Percentiles rank a stretch among this genome's conserved stretches.
phyloP scores from a whole-genome alignment of 176 grass and related monocot species.

The Typha latifolia region DNA sequence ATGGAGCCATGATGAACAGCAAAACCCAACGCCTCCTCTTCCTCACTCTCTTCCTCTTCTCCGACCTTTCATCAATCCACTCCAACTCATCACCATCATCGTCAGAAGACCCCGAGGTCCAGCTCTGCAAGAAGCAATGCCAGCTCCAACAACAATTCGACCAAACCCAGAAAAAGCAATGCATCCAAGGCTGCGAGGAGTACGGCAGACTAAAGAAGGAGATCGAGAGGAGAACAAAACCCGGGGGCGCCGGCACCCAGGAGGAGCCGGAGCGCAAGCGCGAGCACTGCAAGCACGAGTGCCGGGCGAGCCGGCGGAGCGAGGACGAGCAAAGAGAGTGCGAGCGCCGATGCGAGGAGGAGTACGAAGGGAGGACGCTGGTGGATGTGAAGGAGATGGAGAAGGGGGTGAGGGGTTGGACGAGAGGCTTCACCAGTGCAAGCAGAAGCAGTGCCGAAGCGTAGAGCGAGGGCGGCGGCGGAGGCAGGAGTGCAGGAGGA shows the following conservation, averaged over 20 bases:
- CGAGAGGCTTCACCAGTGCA: no score
- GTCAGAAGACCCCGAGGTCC: slow-evolving; percentile 17
- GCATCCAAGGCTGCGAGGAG: slow-evolving; percentile 4
- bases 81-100: not conserved
- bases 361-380: not conserved
- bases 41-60: not conserved
- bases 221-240: not conserved
- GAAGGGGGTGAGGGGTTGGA: not conserved
- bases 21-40: not conserved
- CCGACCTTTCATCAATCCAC: not conserved
- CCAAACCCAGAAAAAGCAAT: not conserved
- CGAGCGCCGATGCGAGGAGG: not conserved
- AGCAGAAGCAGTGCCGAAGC: no score
- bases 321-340: not conserved
- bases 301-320: not conserved
- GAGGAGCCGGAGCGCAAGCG: slow-evolving; percentile 14
- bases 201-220: slow-evolving; percentile 18
- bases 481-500: no score
- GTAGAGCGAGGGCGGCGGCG: no score
- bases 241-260: not conserved
- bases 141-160: slow-evolving; percentile 20
- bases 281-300: slow-evolving; percentile 25
- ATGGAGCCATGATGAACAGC: not conserved
- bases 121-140: slow-evolving; percentile 29
- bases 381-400: not conserved